Percentiles rank a stretch among this genome's conserved stretches.
Evolutionary conservation across 2,329 filamentous ascomycete species (phyloP).

Genomic region (Colletotrichum sp.): DNA sequence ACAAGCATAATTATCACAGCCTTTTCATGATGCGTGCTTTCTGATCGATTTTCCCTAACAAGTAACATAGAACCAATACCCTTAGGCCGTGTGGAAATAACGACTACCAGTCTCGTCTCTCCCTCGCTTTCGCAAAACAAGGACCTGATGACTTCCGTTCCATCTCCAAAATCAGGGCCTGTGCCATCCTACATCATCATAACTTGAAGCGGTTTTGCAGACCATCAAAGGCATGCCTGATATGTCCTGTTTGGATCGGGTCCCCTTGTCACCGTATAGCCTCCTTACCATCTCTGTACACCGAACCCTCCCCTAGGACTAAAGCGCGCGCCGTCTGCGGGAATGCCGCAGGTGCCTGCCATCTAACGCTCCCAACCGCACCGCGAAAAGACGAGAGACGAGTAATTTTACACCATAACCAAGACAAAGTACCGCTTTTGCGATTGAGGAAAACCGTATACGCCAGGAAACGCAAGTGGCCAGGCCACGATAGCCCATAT

Average conservation of each 20-base stretch:
- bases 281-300: conserved; percentile 11
- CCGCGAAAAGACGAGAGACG: neutral
- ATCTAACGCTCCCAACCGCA: conserved; percentile 9
- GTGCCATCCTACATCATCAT: conserved; percentile 15
- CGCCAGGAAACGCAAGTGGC: conserved; percentile 22
- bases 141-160: neutral
- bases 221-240: neutral
- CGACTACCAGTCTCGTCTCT: conserved; percentile 12
- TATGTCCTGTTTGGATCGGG: neutral
- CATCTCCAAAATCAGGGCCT: neutral
- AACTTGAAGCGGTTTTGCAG: conserved; percentile 7
- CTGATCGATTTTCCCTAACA: neutral
- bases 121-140: neutral
- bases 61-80: conserved; percentile 14
- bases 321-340: neutral
- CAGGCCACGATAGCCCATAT: neutral
- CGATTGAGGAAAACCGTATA: conserved; percentile 20
- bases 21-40: neutral
- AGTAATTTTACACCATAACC: conserved; percentile 23
- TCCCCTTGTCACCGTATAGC: neutral
- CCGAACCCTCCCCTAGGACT: conserved; percentile 6
- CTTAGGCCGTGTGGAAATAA: conserved; percentile 15
- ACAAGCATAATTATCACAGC: neutral
- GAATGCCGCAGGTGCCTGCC: neutral
- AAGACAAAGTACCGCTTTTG: conserved; percentile 17